These are phyloP conservation scores for Xanthoconium purpureum DNA, from an alignment of 768 basidiomycete species.

Conservation along the genomic window DNA sequence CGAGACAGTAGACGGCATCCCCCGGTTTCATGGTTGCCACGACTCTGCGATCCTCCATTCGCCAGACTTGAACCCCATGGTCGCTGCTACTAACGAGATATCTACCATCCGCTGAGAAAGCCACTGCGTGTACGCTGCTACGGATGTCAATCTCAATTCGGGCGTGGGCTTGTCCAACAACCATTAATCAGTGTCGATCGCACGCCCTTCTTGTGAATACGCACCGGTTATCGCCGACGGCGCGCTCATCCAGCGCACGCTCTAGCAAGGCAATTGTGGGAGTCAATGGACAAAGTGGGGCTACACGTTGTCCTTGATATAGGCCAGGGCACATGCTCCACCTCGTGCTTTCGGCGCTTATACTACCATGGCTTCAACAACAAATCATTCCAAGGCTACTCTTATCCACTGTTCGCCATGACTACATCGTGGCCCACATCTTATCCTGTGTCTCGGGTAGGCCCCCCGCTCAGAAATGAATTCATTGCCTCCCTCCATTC, in stretches of 20 bases:
- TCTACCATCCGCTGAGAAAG: neutral
- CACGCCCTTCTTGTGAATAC: neutral
- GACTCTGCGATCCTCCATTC: neutral
- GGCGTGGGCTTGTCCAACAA: neutral
- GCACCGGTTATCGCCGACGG: neutral
- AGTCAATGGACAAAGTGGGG: neutral
- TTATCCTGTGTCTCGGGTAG: no score
- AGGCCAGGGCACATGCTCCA: neutral
- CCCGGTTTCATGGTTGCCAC: neutral
- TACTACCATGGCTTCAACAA: neutral
- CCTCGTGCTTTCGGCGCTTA: neutral
- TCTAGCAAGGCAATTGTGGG: no score
- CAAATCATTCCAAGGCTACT: neutral
- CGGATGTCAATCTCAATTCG: neutral
- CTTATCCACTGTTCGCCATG: neutral
- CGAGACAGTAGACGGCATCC: neutral
- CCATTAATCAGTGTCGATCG: neutral
- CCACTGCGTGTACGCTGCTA: accelerated
- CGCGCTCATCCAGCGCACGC: neutral
- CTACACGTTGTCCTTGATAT: neutral
- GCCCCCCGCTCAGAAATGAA: no score
- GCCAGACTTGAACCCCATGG: neutral
- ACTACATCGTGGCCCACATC: no score
- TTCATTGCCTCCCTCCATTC: no score
- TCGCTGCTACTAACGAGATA: neutral